A percentile compares a stretch with the other conserved stretches of the same genome.
Evolutionary conservation across 768 basidiomycete genomes (phyloP).

Genomic region (Ramaria rubella): DNA sequence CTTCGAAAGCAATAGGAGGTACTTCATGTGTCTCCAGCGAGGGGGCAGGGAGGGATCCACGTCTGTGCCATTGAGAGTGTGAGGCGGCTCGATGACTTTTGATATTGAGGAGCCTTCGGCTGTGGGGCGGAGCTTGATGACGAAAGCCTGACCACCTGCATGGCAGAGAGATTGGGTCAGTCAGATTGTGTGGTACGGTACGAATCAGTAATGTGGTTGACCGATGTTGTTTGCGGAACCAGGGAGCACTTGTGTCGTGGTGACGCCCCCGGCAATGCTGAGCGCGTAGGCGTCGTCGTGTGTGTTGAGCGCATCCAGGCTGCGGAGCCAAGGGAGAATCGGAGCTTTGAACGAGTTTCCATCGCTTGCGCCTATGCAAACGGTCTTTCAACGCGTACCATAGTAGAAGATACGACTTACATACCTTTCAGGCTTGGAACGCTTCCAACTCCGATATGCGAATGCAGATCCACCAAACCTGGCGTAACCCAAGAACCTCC

Average conservation of each 20-base stretch:
- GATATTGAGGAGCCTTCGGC: conserved; percentile 67
- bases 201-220: too few relatives aligned
- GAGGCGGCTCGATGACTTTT: conserved; percentile 82
- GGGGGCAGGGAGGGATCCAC: conserved; percentile 35
- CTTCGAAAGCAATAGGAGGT: conserved; percentile 16
- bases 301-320: conserved; percentile 80
- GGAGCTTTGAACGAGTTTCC: conserved; percentile 62
- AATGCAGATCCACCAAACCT: conserved; percentile 67
- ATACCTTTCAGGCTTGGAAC: conserved; percentile 45
- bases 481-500: conserved; percentile 62
- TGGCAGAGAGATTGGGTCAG: neutral
- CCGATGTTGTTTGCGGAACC: conserved; percentile 74
- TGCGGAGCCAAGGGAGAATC: conserved; percentile 71
- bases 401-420: conserved; percentile 10
- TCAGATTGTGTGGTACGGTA: neutral
- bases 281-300: conserved; percentile 71
- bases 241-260: conserved; percentile 75
- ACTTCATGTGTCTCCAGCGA: conserved; percentile 83
- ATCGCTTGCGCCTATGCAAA: conserved; percentile 42
- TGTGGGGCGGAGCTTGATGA: conserved; percentile 79
- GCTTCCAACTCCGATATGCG: conserved; percentile 71
- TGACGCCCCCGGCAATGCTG: conserved; percentile 82
- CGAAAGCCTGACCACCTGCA: conserved; percentile 80
- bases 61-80: conserved; percentile 44
- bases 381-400: neutral